These are phyloP conservation scores for Nothophytophthora sp. DNA, from an alignment of 352 stramenopile genomes.

Conservation along the genomic window DNA sequence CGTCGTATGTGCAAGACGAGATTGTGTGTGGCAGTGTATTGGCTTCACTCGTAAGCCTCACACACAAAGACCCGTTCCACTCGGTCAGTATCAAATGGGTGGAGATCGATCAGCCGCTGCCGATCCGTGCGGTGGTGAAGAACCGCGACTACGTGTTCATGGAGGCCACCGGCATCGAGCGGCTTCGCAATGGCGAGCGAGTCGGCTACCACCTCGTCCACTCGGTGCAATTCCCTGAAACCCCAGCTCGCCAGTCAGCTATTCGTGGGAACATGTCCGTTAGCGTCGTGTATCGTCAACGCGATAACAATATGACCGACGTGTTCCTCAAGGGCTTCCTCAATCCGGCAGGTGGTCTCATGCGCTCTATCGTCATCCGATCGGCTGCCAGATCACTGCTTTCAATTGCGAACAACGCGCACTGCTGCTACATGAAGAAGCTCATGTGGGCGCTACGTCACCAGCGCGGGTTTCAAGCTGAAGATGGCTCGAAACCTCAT, in stretches of 20 bases:
- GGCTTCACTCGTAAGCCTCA: constrained; percentile 30
- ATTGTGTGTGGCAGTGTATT: constrained; percentile 47
- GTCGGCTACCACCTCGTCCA: constrained; percentile 46
- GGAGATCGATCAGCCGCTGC: constrained; percentile 33
- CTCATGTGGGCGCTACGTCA: constrained; percentile 49
- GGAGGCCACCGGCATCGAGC: constrained; percentile 40
- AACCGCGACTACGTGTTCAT: constrained; percentile 54
- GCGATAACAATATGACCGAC: constrained; percentile 44
- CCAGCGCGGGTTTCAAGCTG: constrained; percentile 14
- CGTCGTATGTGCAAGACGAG: constrained; percentile 45
- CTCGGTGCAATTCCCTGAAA: constrained; percentile 47
- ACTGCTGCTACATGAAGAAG: constrained; percentile 70
- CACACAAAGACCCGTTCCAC: constrained; percentile 31
- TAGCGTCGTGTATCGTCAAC: constrained; percentile 59
- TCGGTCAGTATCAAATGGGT: constrained; percentile 53
- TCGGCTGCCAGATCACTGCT: constrained; percentile 36
- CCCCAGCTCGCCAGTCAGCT: constrained; percentile 29
- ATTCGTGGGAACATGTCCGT: constrained; percentile 57
- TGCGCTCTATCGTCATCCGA: constrained; percentile 34
- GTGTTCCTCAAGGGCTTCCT: constrained; percentile 56
- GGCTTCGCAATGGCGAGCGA: constrained; percentile 35
- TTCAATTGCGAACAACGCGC: constrained; percentile 31
- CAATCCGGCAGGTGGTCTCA: constrained; percentile 33
- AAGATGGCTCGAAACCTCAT: constrained; percentile 7
- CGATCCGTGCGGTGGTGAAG: constrained; percentile 36